phyloP scores from a whole-genome alignment of 202 grass and related monocot genomes.

The Zoysia matrella region DNA sequence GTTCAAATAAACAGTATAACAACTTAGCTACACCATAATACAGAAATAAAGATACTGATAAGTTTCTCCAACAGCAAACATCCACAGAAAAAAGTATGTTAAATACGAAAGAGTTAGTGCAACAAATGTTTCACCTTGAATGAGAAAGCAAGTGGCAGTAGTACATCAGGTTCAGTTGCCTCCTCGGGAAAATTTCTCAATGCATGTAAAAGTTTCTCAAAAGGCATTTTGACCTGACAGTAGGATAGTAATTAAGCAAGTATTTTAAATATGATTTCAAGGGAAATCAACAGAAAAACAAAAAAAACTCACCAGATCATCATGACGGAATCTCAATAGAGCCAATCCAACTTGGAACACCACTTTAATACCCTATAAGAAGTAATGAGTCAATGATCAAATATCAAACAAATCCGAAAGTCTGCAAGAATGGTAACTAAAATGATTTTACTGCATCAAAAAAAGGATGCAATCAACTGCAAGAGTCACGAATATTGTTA shows the following conservation, averaged over 20 bases:
- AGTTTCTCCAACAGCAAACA: conserved; percentile 11
- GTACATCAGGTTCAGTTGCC: conserved; percentile 78
- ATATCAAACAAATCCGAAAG: conserved; percentile 24
- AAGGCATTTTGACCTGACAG: conserved; percentile 82
- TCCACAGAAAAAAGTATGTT: not conserved
- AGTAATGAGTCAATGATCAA: not conserved
- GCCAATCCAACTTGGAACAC: conserved; percentile 94
- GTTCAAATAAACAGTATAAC: conserved; percentile 16
- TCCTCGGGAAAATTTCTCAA: conserved; percentile 90
- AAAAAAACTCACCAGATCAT: conserved; percentile 73
- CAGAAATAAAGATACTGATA: not conserved
- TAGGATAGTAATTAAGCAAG: conserved; percentile 23
- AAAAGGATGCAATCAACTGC: not conserved
- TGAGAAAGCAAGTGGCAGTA: conserved; percentile 80
- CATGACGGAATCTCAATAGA: conserved; percentile 86
- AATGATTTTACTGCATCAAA: too few relatives aligned
- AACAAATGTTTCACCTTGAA: conserved; percentile 72
- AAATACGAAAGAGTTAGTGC: not conserved
- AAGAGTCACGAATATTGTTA: not conserved
- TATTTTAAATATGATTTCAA: conserved; percentile 24
- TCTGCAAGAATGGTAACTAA: not conserved
- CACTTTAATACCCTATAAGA: conserved; percentile 78
- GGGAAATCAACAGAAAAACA: conserved; percentile 2
- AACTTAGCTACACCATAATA: not conserved
- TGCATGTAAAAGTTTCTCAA: conserved; percentile 81